These are phyloP conservation scores for Tolypocladium amazonense DNA, from an alignment of 2,329 filamentous ascomycete species.

Conservation along the genomic window DNA sequence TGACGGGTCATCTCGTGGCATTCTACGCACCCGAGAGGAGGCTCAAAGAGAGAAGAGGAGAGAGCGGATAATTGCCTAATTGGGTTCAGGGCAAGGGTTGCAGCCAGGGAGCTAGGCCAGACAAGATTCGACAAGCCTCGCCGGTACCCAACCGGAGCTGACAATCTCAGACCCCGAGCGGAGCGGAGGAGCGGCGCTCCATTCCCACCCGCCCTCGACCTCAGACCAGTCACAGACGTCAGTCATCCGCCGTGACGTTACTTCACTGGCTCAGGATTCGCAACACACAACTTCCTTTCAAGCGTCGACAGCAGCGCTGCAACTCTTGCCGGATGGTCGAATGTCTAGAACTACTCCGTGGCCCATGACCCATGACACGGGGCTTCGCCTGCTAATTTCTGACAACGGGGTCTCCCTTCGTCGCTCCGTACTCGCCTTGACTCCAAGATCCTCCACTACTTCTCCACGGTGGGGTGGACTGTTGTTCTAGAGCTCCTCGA, in stretches of 20 bases:
- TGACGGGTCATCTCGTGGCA: constrained; percentile 17
- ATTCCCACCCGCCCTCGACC: neutral
- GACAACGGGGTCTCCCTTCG: neutral
- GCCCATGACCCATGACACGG: constrained; percentile 9
- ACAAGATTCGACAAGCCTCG: neutral
- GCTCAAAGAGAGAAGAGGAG: neutral
- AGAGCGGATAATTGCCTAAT: neutral
- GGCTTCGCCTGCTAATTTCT: neutral
- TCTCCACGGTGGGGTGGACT: neutral
- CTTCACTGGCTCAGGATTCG: neutral
- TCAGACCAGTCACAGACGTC: neutral
- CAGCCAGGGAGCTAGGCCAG: neutral
- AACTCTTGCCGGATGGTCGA: neutral
- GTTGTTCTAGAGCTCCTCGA: constrained; percentile 3
- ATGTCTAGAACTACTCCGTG: constrained; percentile 9
- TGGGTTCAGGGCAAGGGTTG: neutral
- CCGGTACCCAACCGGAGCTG: neutral
- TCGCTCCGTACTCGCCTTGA: neutral
- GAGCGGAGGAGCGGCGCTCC: neutral
- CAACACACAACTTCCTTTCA: neutral
- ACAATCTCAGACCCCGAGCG: neutral
- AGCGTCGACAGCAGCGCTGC: too few species aligned
- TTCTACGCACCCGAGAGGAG: constrained; percentile 3
- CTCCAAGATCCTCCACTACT: neutral
- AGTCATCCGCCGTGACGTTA: neutral